Percentiles rank a stretch among this genome's conserved stretches.
Conservation (phyloP, 2,329 filamentous ascomycete genomes). For the Penicillium digitatum region DNA sequence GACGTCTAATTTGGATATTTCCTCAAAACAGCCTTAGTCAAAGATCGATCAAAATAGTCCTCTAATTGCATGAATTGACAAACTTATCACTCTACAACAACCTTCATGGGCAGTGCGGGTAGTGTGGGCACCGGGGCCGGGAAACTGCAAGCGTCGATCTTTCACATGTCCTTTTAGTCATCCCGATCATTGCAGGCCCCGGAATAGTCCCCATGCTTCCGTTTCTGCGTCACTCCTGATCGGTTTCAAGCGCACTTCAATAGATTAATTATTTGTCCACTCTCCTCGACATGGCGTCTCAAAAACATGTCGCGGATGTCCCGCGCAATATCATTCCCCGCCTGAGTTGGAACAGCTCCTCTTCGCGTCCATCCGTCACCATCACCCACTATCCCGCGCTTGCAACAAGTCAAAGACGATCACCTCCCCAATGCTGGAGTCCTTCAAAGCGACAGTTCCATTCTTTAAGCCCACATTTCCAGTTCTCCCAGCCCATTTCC, state of each 20-base stretch:
- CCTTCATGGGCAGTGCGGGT: neutral
- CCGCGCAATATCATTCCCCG: conserved; percentile 43
- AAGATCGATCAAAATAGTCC: conserved; percentile 1
- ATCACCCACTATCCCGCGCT: conserved; percentile 27
- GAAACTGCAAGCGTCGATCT: conserved; percentile 6
- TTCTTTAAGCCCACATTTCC: conserved; percentile 8
- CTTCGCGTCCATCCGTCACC: conserved; percentile 30
- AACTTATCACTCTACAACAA: neutral
- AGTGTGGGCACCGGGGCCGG: neutral
- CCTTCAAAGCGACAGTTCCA: conserved; percentile 22
- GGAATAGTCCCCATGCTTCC: neutral
- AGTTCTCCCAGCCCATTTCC: conserved; percentile 14
- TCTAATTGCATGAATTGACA: neutral
- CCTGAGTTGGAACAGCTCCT: conserved; percentile 41
- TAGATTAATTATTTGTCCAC: neutral
- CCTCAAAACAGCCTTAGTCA: neutral
- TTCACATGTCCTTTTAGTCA: conserved; percentile 7
- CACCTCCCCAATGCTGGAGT: conserved; percentile 23
- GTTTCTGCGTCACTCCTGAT: neutral
- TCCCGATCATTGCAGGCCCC: neutral
- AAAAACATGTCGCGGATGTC: conserved; percentile 42
- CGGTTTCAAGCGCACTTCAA: neutral
- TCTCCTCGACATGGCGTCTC: conserved; percentile 36
- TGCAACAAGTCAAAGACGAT: conserved; percentile 25
- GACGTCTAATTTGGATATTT: conserved; percentile 2